A percentile compares a stretch with the other conserved stretches of the same genome.
These are phyloP conservation scores for Scedosporium minutisporum DNA, from an alignment of 2,329 filamentous ascomycete genomes.

Conservation along the genomic window DNA sequence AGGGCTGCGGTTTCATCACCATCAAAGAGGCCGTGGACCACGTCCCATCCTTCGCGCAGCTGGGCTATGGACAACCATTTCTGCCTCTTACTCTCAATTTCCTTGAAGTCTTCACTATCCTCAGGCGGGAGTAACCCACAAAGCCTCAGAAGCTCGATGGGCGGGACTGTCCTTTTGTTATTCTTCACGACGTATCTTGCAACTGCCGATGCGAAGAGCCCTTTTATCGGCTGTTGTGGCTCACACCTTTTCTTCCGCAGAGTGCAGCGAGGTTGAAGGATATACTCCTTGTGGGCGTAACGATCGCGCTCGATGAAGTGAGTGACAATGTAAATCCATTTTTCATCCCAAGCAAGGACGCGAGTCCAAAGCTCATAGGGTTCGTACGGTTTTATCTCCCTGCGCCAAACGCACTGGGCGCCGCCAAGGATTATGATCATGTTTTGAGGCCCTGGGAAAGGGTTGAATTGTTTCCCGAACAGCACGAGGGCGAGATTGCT, in stretches of 20 bases:
- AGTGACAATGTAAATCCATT: conserved; percentile 70
- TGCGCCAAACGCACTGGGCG: background rate
- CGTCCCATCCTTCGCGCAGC: background rate
- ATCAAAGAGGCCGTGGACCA: background rate
- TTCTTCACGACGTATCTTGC: background rate
- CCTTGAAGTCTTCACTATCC: background rate
- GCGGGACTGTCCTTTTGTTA: background rate
- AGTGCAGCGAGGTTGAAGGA: background rate
- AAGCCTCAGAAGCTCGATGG: background rate
- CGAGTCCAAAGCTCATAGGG: conserved; percentile 49
- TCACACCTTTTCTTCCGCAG: background rate
- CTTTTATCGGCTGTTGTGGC: background rate
- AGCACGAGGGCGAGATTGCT: conserved; percentile 42
- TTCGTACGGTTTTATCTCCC: conserved; percentile 1
- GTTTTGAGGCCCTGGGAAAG: background rate
- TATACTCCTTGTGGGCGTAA: background rate
- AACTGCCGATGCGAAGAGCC: background rate
- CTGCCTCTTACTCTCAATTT: background rate
- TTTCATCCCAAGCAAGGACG: conserved; percentile 66
- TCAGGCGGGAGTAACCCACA: background rate
- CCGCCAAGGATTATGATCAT: background rate
- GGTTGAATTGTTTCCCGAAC: background rate
- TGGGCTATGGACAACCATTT: background rate
- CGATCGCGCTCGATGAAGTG: conserved; percentile 47
- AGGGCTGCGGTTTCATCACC: background rate